Percentiles rank a stretch among this genome's conserved stretches.
These are phyloP conservation scores for Aureobasidium sp. DNA, from an alignment of 2,329 filamentous ascomycete genomes.

Conservation along the genomic window DNA sequence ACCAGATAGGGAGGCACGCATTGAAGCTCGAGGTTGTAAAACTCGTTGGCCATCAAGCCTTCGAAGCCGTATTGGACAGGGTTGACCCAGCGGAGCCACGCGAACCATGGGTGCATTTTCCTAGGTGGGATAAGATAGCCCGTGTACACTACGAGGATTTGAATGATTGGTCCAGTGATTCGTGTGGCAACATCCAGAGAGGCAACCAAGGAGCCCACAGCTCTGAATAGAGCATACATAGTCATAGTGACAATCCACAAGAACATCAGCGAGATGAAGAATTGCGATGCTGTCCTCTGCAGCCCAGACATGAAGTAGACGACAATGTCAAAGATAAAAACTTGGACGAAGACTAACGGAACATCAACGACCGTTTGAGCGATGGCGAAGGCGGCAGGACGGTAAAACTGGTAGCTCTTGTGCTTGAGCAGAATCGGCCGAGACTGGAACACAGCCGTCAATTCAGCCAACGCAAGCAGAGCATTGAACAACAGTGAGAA, in stretches of 20 bases:
- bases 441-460: conserved; percentile 68
- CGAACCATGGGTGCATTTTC: conserved; percentile 25
- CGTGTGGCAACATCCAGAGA: conserved; percentile 29
- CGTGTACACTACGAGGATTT: conserved; percentile 19
- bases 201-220: conserved; percentile 16
- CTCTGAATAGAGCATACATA: conserved; percentile 38
- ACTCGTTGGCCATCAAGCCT: conserved; percentile 81
- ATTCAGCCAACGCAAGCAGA: conserved; percentile 77
- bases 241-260: conserved; percentile 50
- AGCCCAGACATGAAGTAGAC: conserved; percentile 74
- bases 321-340: conserved; percentile 65
- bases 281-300: conserved; percentile 62
- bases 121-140: conserved; percentile 33
- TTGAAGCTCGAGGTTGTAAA: conserved; percentile 59
- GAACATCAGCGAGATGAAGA: conserved; percentile 70
- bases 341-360: conserved; percentile 56
- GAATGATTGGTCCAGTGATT: conserved; percentile 36
- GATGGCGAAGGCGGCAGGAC: conserved; percentile 75
- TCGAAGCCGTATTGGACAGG: conserved; percentile 68
- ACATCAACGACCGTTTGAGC: conserved; percentile 75
- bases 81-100: conserved; percentile 74
- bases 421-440: conserved; percentile 78
- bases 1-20: conserved; percentile 64
- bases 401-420: conserved; percentile 73
- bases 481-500: conserved; percentile 75